Evolutionary conservation across 495 filamentous ascomycete genomes (phyloP), one percentile per base, ranked within the genome.

Genomic region (Penicillium malachiteum): DNA sequence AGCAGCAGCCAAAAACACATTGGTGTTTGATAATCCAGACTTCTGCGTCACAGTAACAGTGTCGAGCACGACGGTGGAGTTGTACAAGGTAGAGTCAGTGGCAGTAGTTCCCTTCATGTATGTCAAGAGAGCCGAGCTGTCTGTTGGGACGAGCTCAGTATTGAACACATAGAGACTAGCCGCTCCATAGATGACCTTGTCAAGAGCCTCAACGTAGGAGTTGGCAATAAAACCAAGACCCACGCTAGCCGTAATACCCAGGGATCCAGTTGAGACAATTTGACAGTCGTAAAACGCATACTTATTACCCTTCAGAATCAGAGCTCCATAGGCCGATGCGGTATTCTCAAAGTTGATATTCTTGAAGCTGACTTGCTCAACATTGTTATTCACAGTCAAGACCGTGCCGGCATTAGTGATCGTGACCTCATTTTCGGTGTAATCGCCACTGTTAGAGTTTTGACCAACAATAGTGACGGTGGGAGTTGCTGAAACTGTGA

Each of bases 241-340:
- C 18, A 57, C 49, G 33, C 55, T 57, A 35, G 55, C 55, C 18
- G 55, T 57, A n/a, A 57, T 48, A 17, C 49, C 55, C 13, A 57
- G n/a, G 14, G 35, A 16, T 52, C 55, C 55, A 4, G 55, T 52
- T 3, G 55, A 57, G 11, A 57, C 35, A 1, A 57, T 57, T 18
- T 57, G 49, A 21, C 55, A 57, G 11, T 57, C 55, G 34, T 57
- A 57, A 35, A 57, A 57, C 11, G 55, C 55, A 26, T 52, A 57
- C 14, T 57, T 52, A 48, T 57, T 57, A 48, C 55, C 55, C 17
- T 57, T 57, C 33, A 57, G 16, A 5, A 57, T 21, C 49, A 57
- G 52, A 2, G 49, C 55, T 2, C 46, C 46, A 18, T 37, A 49
- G 11, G 42, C 42, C 3, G 55, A 31, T 3, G 0, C 55, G 11